Evolutionary conservation across 257 asterid genomes (phyloP), one percentile per base, ranked within the genome.

Genomic region (Jaltomata sinuosa): DNA sequence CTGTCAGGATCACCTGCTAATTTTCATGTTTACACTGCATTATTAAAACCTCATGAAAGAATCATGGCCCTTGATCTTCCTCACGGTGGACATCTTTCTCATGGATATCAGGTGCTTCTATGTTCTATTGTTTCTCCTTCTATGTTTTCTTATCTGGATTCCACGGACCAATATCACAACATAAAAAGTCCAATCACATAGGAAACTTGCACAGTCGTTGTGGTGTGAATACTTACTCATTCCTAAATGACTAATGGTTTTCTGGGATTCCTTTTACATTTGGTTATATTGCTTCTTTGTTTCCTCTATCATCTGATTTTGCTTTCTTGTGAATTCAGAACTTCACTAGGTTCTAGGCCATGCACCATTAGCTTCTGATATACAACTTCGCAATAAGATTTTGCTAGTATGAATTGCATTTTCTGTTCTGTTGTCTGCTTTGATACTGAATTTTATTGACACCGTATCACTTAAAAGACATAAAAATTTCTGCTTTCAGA

Each of bases 21-120:
- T 86, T 95, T 95, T 88, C 99, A 95, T 90, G 99, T 93, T 83
- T 95, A 95, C 83, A 94, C 98, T 55, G 99, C 99, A 74, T 88
- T 95, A 53, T 85, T 95, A 25, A 95, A 91, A 89, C 98, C 99
- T 84, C 99, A 95, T 87, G 99, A 95, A 86, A 94, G 97, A 88
- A 95, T 94, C 69, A 95, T 95, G 99, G 98, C 99, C 27, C 99
- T 95, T 87, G 99, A 95, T 93, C 99, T 95, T 87, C 99, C 99
- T 82, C 99, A 95, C 10, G 99, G 99, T 84, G 99, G 99, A 42
- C 99, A 95, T 90, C 89, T 95, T 85, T 95, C 99, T 49, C 99
- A 95, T 87, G 99, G 99, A 85, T 95, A 95, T 94, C 98, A 95
- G 99, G 99, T 95, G 78, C 88, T 72, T 9, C 27, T 21, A 11